Conservation (phyloP, 106 monocot species). For the Dendrobium chrysotoxum region DNA sequence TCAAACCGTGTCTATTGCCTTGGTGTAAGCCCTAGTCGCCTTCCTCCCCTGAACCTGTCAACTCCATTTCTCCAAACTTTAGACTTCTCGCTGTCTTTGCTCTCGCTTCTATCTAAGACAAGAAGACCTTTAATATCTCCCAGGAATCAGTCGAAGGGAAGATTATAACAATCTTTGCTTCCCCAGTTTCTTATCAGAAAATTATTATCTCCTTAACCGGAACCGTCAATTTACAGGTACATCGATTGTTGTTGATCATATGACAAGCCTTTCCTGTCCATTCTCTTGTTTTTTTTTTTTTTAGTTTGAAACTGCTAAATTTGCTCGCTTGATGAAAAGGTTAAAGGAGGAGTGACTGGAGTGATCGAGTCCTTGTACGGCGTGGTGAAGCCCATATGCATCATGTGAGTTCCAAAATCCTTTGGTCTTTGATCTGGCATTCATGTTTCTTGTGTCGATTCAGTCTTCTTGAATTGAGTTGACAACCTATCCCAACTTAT, state of each 20-base stretch:
- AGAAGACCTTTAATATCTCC: background rate
- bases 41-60: no score
- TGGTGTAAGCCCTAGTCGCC: conserved; percentile 15
- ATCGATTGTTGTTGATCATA: no score
- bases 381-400: conserved; percentile 33
- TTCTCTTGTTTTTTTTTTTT: no score
- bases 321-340: conserved; percentile 10
- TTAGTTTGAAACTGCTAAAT: background rate
- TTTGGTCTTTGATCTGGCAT: background rate
- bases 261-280: background rate
- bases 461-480: background rate
- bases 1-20: conserved; percentile 28
- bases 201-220: conserved; percentile 28
- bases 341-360: conserved; percentile 30
- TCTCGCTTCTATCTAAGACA: background rate
- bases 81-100: no score
- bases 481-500: no score
- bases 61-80: no score
- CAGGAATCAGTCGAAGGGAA: conserved; percentile 37
- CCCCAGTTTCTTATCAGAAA: conserved; percentile 28
- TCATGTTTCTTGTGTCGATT: background rate
- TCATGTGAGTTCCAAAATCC: conserved; percentile 20
- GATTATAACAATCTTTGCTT: conserved; percentile 19
- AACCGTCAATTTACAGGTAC: conserved; percentile 37
- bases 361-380: conserved; percentile 40